A percentile compares a stretch with the other conserved stretches of the same genome.
These are phyloP conservation scores for Sugiyamaella castrensis DNA, from an alignment of 1,139 yeast species.

Conservation along the genomic window DNA sequence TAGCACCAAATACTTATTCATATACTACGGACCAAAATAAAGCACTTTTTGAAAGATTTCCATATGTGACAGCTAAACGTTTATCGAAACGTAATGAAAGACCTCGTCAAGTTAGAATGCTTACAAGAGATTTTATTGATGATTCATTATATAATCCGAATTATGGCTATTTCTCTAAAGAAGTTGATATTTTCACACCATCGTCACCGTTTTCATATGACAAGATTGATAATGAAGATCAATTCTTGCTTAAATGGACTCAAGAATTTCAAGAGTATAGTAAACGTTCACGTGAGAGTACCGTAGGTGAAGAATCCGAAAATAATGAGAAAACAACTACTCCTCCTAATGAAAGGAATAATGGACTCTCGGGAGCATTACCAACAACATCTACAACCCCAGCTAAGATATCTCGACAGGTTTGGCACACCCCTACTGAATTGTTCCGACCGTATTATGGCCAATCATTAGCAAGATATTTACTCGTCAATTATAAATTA, in stretches of 20 bases:
- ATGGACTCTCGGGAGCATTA: constrained; percentile 7
- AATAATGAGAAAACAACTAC: not conserved
- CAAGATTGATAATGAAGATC: constrained; percentile 60
- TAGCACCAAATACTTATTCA: constrained; percentile 27
- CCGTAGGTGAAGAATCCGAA: constrained; percentile 1
- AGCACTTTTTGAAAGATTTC: constrained; percentile 45
- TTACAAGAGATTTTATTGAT: constrained; percentile 74
- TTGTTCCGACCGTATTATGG: constrained; percentile 78
- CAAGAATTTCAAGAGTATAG: constrained; percentile 61
- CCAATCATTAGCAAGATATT: constrained; percentile 73
- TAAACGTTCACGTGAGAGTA: constrained; percentile 25
- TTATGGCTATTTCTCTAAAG: constrained; percentile 78
- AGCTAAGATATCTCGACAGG: constrained; percentile 49
- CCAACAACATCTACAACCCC: constrained; percentile 12
- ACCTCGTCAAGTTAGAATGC: constrained; percentile 66
- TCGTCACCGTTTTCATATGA: constrained; percentile 51
- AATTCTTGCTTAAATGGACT: constrained; percentile 67
- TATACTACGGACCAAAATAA: constrained; percentile 30
- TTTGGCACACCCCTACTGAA: constrained; percentile 93
- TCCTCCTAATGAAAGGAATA: not conserved
- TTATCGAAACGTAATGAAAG: constrained; percentile 48
- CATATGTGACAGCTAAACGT: constrained; percentile 47
- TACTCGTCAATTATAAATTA: constrained; percentile 64
- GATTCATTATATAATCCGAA: constrained; percentile 78
- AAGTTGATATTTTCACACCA: constrained; percentile 66